Conservation (phyloP, 2,329 filamentous ascomycete genomes). For the Paecilomyces niveus region DNA sequence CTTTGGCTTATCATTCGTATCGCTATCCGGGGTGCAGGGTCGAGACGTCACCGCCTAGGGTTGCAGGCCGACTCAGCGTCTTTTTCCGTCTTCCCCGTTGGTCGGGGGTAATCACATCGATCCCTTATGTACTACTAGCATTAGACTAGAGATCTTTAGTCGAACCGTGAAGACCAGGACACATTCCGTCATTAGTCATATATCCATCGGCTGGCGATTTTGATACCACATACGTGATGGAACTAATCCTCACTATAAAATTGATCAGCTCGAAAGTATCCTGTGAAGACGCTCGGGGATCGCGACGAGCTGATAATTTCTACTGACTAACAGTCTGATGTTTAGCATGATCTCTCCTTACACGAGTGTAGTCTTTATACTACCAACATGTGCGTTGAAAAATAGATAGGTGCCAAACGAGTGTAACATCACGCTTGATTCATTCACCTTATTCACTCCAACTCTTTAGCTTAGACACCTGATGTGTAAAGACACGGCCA, state of each 20-base stretch:
- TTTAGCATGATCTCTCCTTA: neutral
- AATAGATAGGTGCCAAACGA: constrained; percentile 1
- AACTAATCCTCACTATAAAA: neutral
- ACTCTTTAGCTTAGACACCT: constrained; percentile 31
- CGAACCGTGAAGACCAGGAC: neutral
- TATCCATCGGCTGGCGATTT: neutral
- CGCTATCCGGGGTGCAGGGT: neutral
- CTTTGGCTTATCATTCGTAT: neutral
- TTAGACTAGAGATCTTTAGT: neutral
- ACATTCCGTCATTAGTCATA: neutral
- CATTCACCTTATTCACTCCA: constrained; percentile 16
- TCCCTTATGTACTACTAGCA: neutral
- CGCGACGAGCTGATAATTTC: neutral
- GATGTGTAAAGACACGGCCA: constrained; percentile 28
- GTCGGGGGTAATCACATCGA: neutral
- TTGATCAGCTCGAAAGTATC: neutral
- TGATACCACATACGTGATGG: neutral
- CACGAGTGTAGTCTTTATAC: neutral
- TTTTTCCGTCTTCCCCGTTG: constrained; percentile 6
- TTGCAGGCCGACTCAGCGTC: constrained; percentile 6
- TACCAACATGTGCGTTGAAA: neutral
- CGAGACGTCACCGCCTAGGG: neutral
- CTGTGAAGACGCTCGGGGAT: neutral
- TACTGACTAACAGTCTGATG: neutral
- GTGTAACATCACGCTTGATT: neutral